Percentiles rank a stretch among this genome's conserved stretches.
phyloP scores from a whole-genome alignment of 495 filamentous ascomycete genomes.

The Elasticomyces elasticus region DNA sequence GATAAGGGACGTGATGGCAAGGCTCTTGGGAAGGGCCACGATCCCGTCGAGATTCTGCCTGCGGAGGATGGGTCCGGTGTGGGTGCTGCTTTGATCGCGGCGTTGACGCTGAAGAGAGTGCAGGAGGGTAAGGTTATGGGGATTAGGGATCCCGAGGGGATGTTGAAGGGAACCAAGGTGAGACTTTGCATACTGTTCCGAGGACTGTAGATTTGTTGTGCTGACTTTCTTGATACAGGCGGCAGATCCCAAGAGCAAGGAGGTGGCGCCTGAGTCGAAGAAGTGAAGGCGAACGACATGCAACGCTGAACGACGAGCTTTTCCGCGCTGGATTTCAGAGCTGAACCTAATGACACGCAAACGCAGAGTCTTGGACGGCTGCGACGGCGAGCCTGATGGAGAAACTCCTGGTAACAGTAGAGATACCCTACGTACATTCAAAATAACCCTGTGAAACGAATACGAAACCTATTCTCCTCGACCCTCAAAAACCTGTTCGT shows the following conservation, averaged over 20 bases:
- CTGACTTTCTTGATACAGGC: background rate
- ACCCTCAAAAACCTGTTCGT: too few relatives aligned
- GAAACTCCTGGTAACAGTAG: background rate
- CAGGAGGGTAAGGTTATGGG: constrained; percentile 68
- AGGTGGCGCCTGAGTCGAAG: constrained; percentile 3
- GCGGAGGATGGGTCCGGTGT: constrained; percentile 94
- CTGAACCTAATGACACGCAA: background rate
- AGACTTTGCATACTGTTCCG: background rate
- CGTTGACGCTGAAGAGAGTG: constrained; percentile 78
- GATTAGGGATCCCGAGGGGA: constrained; percentile 57
- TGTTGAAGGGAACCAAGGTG: constrained; percentile 20
- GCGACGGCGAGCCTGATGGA: background rate
- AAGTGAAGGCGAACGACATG: background rate
- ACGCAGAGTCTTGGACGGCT: background rate
- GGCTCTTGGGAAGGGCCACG: constrained; percentile 37
- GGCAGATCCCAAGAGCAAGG: background rate
- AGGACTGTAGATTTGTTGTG: background rate
- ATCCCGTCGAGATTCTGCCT: constrained; percentile 74
- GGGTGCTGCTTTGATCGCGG: constrained; percentile 90
- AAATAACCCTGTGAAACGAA: background rate
- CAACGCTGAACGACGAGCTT: background rate
- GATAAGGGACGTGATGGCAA: constrained; percentile 52
- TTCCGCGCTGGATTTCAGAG: too few relatives aligned
- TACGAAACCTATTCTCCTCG: too few relatives aligned
- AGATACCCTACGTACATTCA: background rate